Base-by-base conservation (phyloP, 2,329 filamentous ascomycete species). In the Paradendryphiella salina region DNA sequence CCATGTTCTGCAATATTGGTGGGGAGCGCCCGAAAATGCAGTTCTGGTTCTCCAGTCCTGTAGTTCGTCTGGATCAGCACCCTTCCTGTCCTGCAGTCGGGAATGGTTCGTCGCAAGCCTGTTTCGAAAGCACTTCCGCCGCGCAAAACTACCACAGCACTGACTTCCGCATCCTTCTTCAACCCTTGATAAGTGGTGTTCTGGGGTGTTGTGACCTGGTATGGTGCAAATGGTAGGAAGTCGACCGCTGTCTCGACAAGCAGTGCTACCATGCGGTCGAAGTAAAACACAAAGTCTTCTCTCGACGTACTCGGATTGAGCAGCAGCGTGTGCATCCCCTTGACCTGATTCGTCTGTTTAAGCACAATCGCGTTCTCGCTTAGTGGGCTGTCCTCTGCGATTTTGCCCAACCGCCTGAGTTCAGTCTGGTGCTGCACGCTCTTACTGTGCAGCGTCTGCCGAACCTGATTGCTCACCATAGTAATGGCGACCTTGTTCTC, bases 231-330 rank as follows among this genome's bases (percentile, higher is more conserved):
- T 13, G 83, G 80, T 49, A 90, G 88, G 67, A 71, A 71, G 32
- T 69, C 65, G 9, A 64, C 56, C 45, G 75, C 81, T 67, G 76
- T 82, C 73, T 97, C 93, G 38, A 97, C 83, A 20, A 97, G 79
- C 44, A 96, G 79, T n/a, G 88, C 85, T 1, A 89, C 85, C 31
- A 97, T 79, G 31, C 94, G 84, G 73, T 99, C 91, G 72, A 97
- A 96, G 75, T 97, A 97, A 75, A 97, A 97, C 56, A 96, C 90
- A 70, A 96, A 97, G 63, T 97, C 92, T 69, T 96, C 93, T 34
- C 89, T 82, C 5, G 82, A 79, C 0, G 90, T 93, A 39, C 85
- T 82, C 14, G 89, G 87, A 63, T 94, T 83, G 67, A 95, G 87
- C 33, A 99, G 83, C 49, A 96, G 88, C 0, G 92, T 96, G 70